Base-by-base conservation (phyloP, 2,329 filamentous ascomycete genomes). In the Alternaria ventricosa region DNA sequence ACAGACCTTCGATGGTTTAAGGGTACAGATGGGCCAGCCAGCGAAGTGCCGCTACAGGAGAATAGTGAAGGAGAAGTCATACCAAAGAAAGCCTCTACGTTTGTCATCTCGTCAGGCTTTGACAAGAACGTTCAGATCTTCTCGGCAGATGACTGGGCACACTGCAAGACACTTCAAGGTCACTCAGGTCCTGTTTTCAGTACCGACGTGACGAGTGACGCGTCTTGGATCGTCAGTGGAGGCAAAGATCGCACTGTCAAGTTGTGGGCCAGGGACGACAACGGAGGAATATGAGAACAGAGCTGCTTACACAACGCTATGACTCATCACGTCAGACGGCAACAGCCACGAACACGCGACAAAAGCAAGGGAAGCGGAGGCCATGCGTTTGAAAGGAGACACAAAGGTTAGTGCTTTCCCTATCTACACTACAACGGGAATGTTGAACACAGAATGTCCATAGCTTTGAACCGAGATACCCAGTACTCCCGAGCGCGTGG, bases 111-210 rank as follows among this genome's bases (percentile, higher is more conserved):
- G 4, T 89, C 90, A 71, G 96, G 96, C 0, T 98, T 98, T 76
- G 96, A 99, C 82, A 93, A 92, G 79, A 95, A 94, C 71, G 91
- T 99, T 81, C 97, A 97, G 78, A 87, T 99, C 70, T 98, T 96
- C 81, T 97, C 94, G 7, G 94, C 94, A 3, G 96, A 99, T 78
- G 95, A 99, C 81, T 99, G 96, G 94, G 90, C 92, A 1, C 82
- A 97, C 62, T 89, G 94, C 64, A 96, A 97, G 81, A 93, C 90
- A 15, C 83, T 99, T 62, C 93, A 90, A 71, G 96, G 94, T 0
- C 96, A 99, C 80, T 93, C 94, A 1, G 94, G 93, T 3, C 96
- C 96, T 44, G 94, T 99, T 11, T 88, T 96, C 56, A 96, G 93
- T 71, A 91, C 93, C 12, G 96, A 99, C 82, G 89, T 97, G 57